Evolutionary conservation across 139 green algal species (phyloP).

Genomic region (Picochlorum sp.): DNA sequence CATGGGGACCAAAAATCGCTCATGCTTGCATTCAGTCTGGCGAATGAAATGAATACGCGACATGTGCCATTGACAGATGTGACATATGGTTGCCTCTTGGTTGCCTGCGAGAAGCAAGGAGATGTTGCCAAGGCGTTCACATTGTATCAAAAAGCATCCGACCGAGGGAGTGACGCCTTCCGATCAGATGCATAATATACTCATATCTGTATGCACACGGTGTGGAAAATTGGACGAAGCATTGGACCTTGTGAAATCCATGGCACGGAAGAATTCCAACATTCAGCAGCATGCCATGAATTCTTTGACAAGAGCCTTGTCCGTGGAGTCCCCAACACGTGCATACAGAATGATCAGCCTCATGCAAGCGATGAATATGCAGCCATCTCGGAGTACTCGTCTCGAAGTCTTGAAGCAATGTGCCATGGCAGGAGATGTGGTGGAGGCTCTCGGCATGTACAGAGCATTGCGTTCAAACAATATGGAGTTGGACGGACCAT

Average conservation of each 20-base stretch:
- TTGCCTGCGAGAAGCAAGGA: constrained; percentile 22
- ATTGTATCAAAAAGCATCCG: constrained; percentile 44
- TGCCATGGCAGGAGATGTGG: constrained; percentile 15
- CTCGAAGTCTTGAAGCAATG: constrained; percentile 35
- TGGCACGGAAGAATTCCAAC: constrained; percentile 35
- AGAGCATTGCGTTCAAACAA: constrained; percentile 19
- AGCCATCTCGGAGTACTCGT: constrained; percentile 25
- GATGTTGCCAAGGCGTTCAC: constrained; percentile 38
- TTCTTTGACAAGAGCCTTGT: constrained; percentile 37
- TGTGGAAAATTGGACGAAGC: constrained; percentile 45
- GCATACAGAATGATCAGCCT: constrained; percentile 47
- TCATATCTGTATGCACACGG: constrained; percentile 40
- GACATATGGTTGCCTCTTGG: constrained; percentile 56
- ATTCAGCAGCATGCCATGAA: constrained; percentile 48
- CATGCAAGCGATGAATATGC: constrained; percentile 28
- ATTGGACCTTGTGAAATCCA: constrained; percentile 45
- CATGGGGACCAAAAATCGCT: neutral
- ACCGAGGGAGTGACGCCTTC: constrained; percentile 33
- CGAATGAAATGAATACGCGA: constrained; percentile 32
- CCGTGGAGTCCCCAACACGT: constrained; percentile 9
- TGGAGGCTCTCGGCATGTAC: constrained; percentile 4
- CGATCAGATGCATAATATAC: constrained; percentile 49
- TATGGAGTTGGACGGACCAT: constrained; percentile 14
- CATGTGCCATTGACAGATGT: constrained; percentile 34
- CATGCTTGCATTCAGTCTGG: constrained; percentile 27